Base-by-base conservation (phyloP, 495 filamentous ascomycete genomes). In the Talaromyces proteolyticus region DNA sequence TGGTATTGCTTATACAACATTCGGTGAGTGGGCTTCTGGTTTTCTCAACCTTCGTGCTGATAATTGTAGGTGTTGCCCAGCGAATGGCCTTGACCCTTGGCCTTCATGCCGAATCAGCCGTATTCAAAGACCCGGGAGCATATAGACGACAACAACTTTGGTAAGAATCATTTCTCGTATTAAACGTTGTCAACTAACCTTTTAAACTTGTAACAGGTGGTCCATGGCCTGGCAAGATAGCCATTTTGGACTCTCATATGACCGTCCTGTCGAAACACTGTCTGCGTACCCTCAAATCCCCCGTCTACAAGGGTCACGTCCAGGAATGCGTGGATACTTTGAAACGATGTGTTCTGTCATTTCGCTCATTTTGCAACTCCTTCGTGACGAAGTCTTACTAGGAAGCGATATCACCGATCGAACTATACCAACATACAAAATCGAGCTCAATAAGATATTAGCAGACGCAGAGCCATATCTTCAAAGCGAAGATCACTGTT, bases 211-310 rank as follows among this genome's bases (percentile, higher is more conserved):
- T 1, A 7, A 1, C 34, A 73, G 72, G 72, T 84, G 80, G 79
- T 77, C 75, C 2, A 72, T 84, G 59, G 68, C 80, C 14, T 84
- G 80, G 80, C 80, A 82, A 56, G 80, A 84, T 51, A 78, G 75
- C 50, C 70, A 82, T 38, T 73, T 84, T 18, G 81, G 75, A 5
- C 72, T 84, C 6, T 79, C 77, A 12, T 84, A 81, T 51, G 80
- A 84, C 54, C 61, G 80, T 16, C 75, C 74, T 7, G 77, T 77
- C 5, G 74, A 75, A 5, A 77, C 74, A 1, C 72, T 73, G 2
- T 72, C 74, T 2, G 67, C 69, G 42, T 72, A 75, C 42, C 68
- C 70, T 7, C 66, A 72, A 20, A 74, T 79, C 45, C 73, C 76
- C 3, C 68, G 72, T 21, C 63, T 54, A 14, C 64, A 67, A 34